Conservation (phyloP, 2,329 filamentous ascomycete genomes). For the Calonectria hongkongensis region DNA sequence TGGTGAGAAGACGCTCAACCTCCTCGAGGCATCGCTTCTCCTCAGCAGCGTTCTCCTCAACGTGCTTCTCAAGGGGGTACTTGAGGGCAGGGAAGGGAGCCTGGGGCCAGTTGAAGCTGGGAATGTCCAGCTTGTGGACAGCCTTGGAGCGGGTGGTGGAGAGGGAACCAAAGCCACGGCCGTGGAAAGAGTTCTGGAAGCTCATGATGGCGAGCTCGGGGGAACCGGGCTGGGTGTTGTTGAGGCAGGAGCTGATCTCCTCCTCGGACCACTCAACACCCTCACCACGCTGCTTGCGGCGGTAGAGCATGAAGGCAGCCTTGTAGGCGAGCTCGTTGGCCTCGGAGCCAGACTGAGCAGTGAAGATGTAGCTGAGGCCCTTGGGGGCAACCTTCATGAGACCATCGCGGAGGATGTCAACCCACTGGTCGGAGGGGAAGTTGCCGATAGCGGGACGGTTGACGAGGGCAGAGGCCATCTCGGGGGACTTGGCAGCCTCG, state of each 20-base stretch:
- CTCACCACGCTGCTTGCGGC: conserved; percentile 81
- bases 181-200: conserved; percentile 87
- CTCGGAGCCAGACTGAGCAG: conserved; percentile 85
- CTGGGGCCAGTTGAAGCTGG: conserved; percentile 91
- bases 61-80: conserved; percentile 84
- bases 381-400: conserved; percentile 84
- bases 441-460: conserved; percentile 88
- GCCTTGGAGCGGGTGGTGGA: conserved; percentile 88
- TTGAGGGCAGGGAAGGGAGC: conserved; percentile 86
- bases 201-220: conserved; percentile 86
- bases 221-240: conserved; percentile 83
- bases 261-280: conserved; percentile 82
- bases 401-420: conserved; percentile 81
- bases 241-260: conserved; percentile 81
- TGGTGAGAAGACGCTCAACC: conserved; percentile 82
- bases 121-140: conserved; percentile 91
- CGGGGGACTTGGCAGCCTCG: conserved; percentile 78
- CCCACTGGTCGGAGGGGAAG: conserved; percentile 87
- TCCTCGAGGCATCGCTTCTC: conserved; percentile 84
- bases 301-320: conserved; percentile 88
- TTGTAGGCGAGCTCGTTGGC: conserved; percentile 92
- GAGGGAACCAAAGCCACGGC: conserved; percentile 85
- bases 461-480: conserved; percentile 84
- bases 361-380: conserved; percentile 87
- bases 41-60: conserved; percentile 81